Conservation (phyloP, 1,284 basidiomycete species). For the Coriolopsis trogii region DNA sequence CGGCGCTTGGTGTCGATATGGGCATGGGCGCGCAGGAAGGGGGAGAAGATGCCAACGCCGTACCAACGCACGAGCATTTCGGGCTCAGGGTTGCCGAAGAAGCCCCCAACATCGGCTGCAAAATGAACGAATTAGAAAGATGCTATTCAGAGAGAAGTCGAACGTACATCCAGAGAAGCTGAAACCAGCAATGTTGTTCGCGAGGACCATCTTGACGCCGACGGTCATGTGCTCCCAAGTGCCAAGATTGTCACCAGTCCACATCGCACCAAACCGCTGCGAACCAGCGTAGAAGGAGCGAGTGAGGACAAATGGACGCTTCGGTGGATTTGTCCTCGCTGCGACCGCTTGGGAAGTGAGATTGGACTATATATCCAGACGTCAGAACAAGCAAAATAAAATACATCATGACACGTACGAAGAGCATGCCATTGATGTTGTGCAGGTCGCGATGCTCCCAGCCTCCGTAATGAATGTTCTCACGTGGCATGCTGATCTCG, state of each 20-base stretch:
- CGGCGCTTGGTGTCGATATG: constrained; percentile 98
- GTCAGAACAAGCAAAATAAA: constrained; percentile 1
- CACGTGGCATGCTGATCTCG: constrained; percentile 96
- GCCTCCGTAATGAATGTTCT: constrained; percentile 88
- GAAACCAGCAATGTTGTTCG: constrained; percentile 93
- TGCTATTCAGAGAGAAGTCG: background rate
- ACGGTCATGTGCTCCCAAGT: constrained; percentile 98
- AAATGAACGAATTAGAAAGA: background rate
- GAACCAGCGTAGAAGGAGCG: constrained; percentile 96
- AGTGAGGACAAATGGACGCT: constrained; percentile 93
- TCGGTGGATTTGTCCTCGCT: constrained; percentile 73
- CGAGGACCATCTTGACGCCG: constrained; percentile 92
- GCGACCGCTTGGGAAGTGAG: constrained; percentile 84
- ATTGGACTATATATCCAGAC: constrained; percentile 64
- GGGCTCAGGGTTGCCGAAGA: constrained; percentile 94
- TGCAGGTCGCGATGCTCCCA: constrained; percentile 99
- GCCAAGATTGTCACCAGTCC: constrained; percentile 98
- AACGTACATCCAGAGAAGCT: constrained; percentile 83
- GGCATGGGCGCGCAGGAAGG: constrained; percentile 98
- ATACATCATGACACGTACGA: constrained; percentile 47
- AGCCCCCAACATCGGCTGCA: constrained; percentile 94
- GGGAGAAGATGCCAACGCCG: constrained; percentile 92
- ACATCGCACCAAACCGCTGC: constrained; percentile 95
- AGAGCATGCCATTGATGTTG: constrained; percentile 92
- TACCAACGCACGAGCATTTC: constrained; percentile 99